These are phyloP conservation scores for Quercus dentata DNA, from an alignment of 306 rosid genomes.

Conservation along the genomic window DNA sequence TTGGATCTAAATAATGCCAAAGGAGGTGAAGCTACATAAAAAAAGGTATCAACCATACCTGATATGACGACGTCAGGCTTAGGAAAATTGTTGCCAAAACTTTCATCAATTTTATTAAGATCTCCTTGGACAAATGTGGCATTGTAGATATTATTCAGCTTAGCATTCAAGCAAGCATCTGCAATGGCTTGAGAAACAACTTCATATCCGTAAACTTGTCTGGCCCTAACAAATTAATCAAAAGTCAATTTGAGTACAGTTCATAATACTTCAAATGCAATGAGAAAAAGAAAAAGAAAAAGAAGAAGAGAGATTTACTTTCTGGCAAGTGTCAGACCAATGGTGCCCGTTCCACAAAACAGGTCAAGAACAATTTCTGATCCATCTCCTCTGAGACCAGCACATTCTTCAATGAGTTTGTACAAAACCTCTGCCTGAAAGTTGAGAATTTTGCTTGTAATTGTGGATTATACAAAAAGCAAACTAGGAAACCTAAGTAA, in stretches of 20 bases:
- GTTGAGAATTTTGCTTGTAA: conserved; percentile 17
- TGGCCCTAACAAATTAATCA: conserved; percentile 46
- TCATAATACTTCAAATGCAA: neutral
- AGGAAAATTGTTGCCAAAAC: conserved; percentile 78
- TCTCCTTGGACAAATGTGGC: conserved; percentile 93
- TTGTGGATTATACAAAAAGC: conserved; percentile 2
- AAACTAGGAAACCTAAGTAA: conserved; percentile 25
- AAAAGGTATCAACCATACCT: conserved; percentile 37
- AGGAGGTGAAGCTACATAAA: neutral
- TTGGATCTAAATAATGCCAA: neutral
- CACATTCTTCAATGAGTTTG: conserved; percentile 77
- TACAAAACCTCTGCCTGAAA: conserved; percentile 89
- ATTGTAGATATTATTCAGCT: conserved; percentile 67
- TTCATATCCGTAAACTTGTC: conserved; percentile 90
- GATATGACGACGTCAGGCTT: conserved; percentile 89
- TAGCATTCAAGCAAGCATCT: conserved; percentile 81
- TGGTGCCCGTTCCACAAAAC: conserved; percentile 98
- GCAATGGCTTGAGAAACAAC: conserved; percentile 84
- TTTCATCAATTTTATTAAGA: conserved; percentile 87
- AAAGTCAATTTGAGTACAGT: conserved; percentile 11
- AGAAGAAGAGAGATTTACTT: conserved; percentile 40
- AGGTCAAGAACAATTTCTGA: conserved; percentile 92
- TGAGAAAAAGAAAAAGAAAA: neutral
- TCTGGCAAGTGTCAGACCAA: conserved; percentile 87
- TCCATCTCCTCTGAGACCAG: conserved; percentile 77